Evolutionary conservation across 2,329 filamentous ascomycete species (phyloP), one percentile per base, ranked within the genome.

Genomic region (Neonectria coccinea): DNA sequence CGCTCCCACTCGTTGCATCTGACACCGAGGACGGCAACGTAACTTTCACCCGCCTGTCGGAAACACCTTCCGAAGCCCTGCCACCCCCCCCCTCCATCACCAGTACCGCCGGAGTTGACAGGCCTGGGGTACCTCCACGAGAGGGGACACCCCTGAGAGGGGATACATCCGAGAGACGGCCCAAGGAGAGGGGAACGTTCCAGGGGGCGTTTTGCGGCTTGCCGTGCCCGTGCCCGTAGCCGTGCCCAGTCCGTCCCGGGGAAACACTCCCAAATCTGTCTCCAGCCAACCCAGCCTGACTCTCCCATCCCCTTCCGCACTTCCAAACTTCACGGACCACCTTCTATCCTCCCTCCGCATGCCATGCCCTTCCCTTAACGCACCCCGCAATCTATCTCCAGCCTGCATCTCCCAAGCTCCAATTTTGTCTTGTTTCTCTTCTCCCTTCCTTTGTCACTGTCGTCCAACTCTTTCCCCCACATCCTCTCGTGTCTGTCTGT

Each of bases 371-470:
- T 60, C 64, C 65, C 61, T 72, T 67, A 68, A 73, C 71, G 71
- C 71, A 73, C 71, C 71, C 71, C 71, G 71, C 71, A 73, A 73
- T 73, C 70, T 67, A 60, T 65, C 66, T 62, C 60, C 56, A 66
- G 66, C 70, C 71, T 72, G 68, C 71, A 70, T 71, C 68, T 71
- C 67, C 65, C 66, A 61, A 73, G 68, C 72, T 73, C 71, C 71
- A 73, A 72, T 68, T 73, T 65, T 69, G 62, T 65, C 61, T 70
- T 63, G 67, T 61, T 61, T 62, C 64, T 60, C 64, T 67, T 42
- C 65, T 68, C 65, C 65, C 67, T 73, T 71, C 56, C 44, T 63
- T 52, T 62, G 55, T 39, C 52, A 59, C 65, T 62, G 59, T 53
- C 64, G 62, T 59, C 67, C 64, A 67, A 59, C 59, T 67, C 62